Evolutionary conservation across 345 rosid species (phyloP).

Genomic region (Eucalyptus tenuipes): DNA sequence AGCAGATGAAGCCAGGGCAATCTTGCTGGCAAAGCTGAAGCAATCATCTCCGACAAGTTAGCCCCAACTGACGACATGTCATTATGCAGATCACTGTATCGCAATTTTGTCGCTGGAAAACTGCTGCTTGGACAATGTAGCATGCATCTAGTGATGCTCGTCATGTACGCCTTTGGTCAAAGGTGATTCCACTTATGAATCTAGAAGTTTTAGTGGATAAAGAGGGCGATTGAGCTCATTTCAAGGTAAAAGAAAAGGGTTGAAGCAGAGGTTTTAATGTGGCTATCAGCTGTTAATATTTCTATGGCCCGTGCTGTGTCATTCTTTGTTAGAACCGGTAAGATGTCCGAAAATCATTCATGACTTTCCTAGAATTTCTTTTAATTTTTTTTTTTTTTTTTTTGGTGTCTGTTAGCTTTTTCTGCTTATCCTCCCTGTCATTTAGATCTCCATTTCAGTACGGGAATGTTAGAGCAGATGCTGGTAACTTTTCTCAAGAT

Average conservation of each 20-base stretch:
- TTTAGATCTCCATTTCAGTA: neutral
- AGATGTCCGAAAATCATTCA: neutral
- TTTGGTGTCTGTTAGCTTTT: neutral
- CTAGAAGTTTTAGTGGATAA: neutral
- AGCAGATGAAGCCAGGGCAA: conserved; percentile 1
- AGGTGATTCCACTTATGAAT: neutral
- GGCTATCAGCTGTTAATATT: neutral
- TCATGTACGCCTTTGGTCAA: neutral
- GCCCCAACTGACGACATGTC: neutral
- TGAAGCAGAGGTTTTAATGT: neutral
- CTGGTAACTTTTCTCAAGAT: neutral
- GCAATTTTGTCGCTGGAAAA: neutral
- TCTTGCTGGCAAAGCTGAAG: conserved; percentile 21
- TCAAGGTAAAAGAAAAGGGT: neutral
- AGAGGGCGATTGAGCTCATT: neutral
- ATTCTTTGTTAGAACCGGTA: neutral
- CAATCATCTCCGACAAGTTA: conserved; percentile 29
- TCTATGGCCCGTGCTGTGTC: neutral
- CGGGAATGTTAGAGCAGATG: neutral
- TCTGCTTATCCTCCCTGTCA: neutral
- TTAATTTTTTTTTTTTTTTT: neutral
- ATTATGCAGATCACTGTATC: neutral
- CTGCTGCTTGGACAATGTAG: neutral
- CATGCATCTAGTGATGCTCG: neutral
- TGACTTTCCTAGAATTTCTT: neutral